Evolutionary conservation across 139 green algal genomes (phyloP), one percentile per base, ranked within the genome.

Genomic region (Closterium sp.): DNA sequence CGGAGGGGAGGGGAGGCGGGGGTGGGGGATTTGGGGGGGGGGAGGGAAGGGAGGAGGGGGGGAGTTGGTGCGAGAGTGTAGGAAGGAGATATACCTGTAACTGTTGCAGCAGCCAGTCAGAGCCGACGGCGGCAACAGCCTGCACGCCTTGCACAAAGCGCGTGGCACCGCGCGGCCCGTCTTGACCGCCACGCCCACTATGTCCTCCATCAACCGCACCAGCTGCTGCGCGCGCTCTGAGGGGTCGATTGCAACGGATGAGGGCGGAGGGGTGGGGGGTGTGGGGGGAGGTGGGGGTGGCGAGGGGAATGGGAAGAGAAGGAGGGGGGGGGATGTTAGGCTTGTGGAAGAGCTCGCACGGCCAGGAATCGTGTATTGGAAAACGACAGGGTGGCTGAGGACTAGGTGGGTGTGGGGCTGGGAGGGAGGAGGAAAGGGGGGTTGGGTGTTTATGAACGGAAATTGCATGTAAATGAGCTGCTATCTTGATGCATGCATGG

Each of bases 161-260:
- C 21, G 81, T n/a, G n/a, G 43, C 85, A 16, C 89, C 92, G 7
- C 33, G 31, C 32, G 92, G 92, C 0, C 92, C 92, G 89, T 93
- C 34, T 83, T 87, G 19, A 94, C 34, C 19, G 34, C 34, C 25
- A 64, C 90, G 31, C 66, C 23, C 19, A 84, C 83, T 28, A 94
- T 91, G 25, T 94, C 92, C 66, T 93, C 31, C 33, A 93, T 23
- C n/a, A 94, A 89, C 64, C 76, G 21, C 69, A 33, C 30, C n/a
- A 93, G 43, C 85, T 93, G n/a, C 89, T 66, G 76, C 30, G 69
- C 34, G 21, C 91, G 87, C 81, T 94, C 91, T 93, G 87, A 92
- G 1, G 16, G 12, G 55, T 2, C 55, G 55, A n/a, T n/a, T 2
- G 31, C 12, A 19, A 16, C 16, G 55, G 25, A 76, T 28, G 16